Percentiles rank a stretch among this genome's conserved stretches.
Conservation (phyloP, 306 rosid genomes). For the Myrica gale region DNA sequence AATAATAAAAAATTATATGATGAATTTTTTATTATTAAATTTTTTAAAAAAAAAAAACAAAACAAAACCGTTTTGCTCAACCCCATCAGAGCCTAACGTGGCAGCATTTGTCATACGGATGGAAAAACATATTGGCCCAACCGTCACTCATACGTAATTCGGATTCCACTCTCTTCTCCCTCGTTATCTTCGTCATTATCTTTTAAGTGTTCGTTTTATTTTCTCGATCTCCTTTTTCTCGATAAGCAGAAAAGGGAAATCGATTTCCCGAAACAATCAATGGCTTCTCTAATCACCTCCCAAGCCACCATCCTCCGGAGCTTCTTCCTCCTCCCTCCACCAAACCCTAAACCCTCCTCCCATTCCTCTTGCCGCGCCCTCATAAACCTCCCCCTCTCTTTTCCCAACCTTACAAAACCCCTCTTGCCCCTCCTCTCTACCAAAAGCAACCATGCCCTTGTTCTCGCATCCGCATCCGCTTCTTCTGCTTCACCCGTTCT, state of each 20-base stretch:
- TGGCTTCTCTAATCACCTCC: slow-evolving; percentile 7
- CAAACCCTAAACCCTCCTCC: neutral
- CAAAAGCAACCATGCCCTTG: neutral
- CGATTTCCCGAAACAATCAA: neutral
- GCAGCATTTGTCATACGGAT: too few species aligned
- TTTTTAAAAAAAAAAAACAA: too few species aligned
- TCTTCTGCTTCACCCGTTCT: neutral
- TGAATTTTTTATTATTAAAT: too few species aligned
- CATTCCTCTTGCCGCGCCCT: slow-evolving; percentile 4
- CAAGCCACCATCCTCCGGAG: slow-evolving; percentile 15
- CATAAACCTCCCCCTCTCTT: neutral
- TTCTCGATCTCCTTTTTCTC: too few species aligned
- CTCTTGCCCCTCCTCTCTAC: neutral
- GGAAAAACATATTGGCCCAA: too few species aligned
- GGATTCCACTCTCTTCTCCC: too few species aligned
- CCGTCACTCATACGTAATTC: too few species aligned
- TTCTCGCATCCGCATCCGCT: neutral
- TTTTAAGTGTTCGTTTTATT: neutral
- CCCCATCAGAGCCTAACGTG: too few species aligned
- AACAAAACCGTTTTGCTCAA: too few species aligned
- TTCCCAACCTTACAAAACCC: neutral
- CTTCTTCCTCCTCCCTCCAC: neutral
- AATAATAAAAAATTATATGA: too few species aligned
- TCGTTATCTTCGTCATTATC: neutral
- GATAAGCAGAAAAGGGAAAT: neutral